Conservation (phyloP, 2,329 filamentous ascomycete species). For the Lachnellula arida region DNA sequence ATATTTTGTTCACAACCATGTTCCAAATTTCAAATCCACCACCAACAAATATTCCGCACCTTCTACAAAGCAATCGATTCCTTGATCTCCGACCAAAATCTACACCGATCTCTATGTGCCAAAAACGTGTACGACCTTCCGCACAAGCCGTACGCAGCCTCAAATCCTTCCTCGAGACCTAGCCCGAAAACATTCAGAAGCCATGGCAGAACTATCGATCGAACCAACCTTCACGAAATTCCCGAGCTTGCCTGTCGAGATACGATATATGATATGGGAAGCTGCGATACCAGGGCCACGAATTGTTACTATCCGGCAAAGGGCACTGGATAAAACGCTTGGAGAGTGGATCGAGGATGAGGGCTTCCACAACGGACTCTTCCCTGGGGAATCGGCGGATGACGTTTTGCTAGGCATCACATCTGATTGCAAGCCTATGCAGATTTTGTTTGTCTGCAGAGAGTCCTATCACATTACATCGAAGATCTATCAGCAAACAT, state of each 20-base stretch:
- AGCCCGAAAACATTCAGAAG: background rate
- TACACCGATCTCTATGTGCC: no score
- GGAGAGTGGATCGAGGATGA: background rate
- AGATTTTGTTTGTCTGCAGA: background rate
- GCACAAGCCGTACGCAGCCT: no score
- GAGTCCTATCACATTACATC: background rate
- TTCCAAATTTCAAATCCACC: no score
- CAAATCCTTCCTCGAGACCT: no score
- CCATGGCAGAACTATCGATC: background rate
- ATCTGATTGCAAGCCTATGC: background rate
- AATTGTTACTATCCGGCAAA: background rate
- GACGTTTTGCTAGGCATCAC: background rate
- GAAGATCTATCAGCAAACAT: background rate
- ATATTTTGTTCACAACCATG: no score
- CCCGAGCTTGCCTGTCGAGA: background rate
- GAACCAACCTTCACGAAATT: background rate
- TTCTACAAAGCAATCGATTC: no score
- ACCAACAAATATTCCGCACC: no score
- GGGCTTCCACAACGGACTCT: background rate
- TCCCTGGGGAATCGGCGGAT: background rate
- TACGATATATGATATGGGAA: background rate
- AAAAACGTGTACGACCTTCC: no score
- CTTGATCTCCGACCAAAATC: no score
- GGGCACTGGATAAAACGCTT: background rate
- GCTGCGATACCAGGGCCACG: background rate